Percentiles rank a stretch among this genome's conserved stretches.
These are phyloP conservation scores for Cucurbita maxima DNA, from an alignment of 306 rosid species.

Conservation along the genomic window DNA sequence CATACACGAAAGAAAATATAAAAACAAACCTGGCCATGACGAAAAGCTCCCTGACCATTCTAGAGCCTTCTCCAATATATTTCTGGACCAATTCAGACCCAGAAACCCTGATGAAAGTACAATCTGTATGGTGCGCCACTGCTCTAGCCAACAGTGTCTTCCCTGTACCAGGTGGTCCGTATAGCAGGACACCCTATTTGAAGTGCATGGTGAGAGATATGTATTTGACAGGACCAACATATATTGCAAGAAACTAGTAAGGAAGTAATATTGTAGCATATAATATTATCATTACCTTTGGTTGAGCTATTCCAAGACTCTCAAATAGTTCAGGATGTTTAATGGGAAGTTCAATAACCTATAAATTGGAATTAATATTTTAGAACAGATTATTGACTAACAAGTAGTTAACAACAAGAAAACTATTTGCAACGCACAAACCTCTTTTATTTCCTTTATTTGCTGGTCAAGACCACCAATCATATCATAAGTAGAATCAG, in stretches of 20 bases:
- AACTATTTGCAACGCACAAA: conserved; percentile 8
- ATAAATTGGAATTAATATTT: conserved; percentile 2
- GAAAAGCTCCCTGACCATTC: conserved; percentile 98
- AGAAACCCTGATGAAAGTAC: conserved; percentile 97
- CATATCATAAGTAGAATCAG: conserved; percentile 99
- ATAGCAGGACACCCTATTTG: conserved; percentile 72
- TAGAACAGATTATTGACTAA: not conserved
- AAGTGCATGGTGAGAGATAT: conserved; percentile 2
- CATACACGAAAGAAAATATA: not conserved
- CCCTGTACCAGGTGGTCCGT: conserved; percentile 98
- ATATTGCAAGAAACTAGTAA: not conserved
- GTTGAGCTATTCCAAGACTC: conserved; percentile 99
- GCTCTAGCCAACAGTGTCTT: conserved; percentile 98
- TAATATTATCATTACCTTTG: conserved; percentile 74
- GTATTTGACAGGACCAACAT: not conserved
- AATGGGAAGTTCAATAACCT: conserved; percentile 98
- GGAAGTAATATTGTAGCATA: not conserved
- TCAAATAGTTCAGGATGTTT: conserved; percentile 97
- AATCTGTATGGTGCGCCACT: conserved; percentile 96
- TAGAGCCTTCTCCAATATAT: conserved; percentile 97
- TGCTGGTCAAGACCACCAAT: conserved; percentile 99
- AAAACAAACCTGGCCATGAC: conserved; percentile 94
- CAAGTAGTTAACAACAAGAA: not conserved
- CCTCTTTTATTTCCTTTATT: conserved; percentile 98
- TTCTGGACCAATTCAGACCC: conserved; percentile 97